Evolutionary conservation across 2,329 filamentous ascomycete genomes (phyloP), one percentile per base, ranked within the genome.

Genomic region (Botrytis medusae): DNA sequence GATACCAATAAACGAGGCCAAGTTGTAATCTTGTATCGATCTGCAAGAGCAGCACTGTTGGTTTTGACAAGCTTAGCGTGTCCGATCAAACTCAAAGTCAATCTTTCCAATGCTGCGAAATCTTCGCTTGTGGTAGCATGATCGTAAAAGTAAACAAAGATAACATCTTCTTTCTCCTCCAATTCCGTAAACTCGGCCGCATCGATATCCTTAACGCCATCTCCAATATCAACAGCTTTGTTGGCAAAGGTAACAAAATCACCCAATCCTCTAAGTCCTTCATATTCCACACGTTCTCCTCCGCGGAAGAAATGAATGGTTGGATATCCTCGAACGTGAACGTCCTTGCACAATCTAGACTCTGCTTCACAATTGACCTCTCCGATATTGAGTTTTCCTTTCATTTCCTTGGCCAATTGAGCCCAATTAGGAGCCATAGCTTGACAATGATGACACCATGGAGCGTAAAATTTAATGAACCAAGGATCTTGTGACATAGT

Each of bases 391-490:
- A 99, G 89, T 76, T 89, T 91, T 61, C 92, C 93, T 82, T 94
- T 90, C 93, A 98, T 96, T 80, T 95, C 93, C 81, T 95, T 94
- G 62, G 93, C 93, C 83, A 99, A 89, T 79, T 95, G 92, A 75
- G 90, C 86, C 96, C 96, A 99, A 76, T 90, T 94, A 4, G 96
- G 93, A 51, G 92, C 93, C 87, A 99, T 90, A 54, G 93, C 93
- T 83, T 97, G 93, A 83, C 97, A 99, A 83, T 99, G 96, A 78
- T 91, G 90, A 82, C 96, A 99, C 96, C 95, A 98, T 9, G 96
- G 97, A 29, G 94, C 95, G 82, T 98, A 98, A 82, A 99, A 98
- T 83, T 99, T 99, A 86, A 99, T 90, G 81, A 99, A 98, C 96
- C 96, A 99, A 9, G 95, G 92, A 76, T 98, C 94, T 76, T 93